Evolutionary conservation across 768 basidiomycete species (phyloP).

Genomic region (Termitomyces sp.): DNA sequence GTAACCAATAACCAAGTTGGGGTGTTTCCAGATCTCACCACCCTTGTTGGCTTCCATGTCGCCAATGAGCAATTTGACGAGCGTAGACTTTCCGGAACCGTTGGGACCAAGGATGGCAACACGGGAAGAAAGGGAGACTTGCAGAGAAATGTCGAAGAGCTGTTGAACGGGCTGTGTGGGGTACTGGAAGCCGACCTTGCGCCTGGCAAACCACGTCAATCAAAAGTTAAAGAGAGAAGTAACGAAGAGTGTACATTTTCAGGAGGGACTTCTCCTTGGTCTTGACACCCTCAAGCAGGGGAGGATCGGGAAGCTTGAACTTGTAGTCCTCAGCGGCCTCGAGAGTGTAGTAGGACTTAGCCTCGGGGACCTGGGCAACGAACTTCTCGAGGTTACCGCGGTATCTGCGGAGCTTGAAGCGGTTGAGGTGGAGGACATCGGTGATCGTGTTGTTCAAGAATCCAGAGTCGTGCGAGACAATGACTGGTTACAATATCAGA

Average conservation of each 20-base stretch:
- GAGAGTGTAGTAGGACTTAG: constrained; percentile 96
- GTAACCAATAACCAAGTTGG: constrained; percentile 98
- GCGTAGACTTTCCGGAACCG: constrained; percentile 97
- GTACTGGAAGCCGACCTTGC: constrained; percentile 97
- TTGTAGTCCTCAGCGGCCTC: constrained; percentile 95
- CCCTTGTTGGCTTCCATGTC: constrained; percentile 96
- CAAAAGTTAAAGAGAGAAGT: not conserved
- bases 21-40: constrained; percentile 98
- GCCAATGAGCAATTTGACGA: constrained; percentile 95
- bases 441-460: constrained; percentile 99
- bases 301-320: constrained; percentile 97
- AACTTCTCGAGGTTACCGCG: constrained; percentile 93
- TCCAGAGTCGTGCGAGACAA: constrained; percentile 95
- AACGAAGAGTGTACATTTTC: constrained; percentile 62
- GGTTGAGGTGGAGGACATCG: constrained; percentile 95
- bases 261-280: constrained; percentile 96
- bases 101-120: constrained; percentile 98
- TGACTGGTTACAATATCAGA: constrained; percentile 44
- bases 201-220: constrained; percentile 26
- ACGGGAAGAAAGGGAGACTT: constrained; percentile 97
- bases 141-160: constrained; percentile 90
- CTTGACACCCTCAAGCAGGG: constrained; percentile 98
- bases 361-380: constrained; percentile 92
- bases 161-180: constrained; percentile 82
- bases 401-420: constrained; percentile 96